These are phyloP conservation scores for Pecoramyces ruminantium DNA, from an alignment of 192 early-diverging fungal species.

Conservation along the genomic window DNA sequence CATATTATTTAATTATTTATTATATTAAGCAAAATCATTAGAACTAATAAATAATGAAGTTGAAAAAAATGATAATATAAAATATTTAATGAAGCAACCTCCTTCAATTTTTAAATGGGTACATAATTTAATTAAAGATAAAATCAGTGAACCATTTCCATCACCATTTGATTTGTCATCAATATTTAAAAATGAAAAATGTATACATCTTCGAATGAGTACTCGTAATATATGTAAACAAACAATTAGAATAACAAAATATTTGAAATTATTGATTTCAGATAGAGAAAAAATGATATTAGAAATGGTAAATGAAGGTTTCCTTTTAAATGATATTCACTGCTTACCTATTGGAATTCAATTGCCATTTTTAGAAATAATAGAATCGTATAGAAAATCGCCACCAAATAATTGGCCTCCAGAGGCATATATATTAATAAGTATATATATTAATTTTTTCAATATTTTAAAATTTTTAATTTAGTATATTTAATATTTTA, in stretches of 20 bases:
- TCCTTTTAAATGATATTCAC: slow-evolving; percentile 17
- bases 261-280: slow-evolving; percentile 7
- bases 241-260: slow-evolving; percentile 6
- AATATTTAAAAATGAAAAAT: slow-evolving; percentile 6
- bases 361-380: slow-evolving; percentile 26
- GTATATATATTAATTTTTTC: slow-evolving; percentile 8
- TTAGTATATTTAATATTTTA: no score
- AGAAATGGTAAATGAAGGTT: slow-evolving; percentile 13
- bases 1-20: background rate
- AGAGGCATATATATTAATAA: slow-evolving; percentile 27
- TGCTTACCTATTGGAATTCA: slow-evolving; percentile 31
- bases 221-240: background rate
- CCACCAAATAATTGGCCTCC: slow-evolving; percentile 19
- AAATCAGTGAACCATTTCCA: background rate
- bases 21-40: background rate
- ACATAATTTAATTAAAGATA: background rate
- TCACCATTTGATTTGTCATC: slow-evolving; percentile 7
- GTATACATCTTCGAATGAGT: background rate
- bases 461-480: no score
- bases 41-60: background rate
- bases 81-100: background rate
- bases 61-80: background rate
- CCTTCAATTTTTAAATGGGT: background rate
- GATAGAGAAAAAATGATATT: slow-evolving; percentile 16
- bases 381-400: slow-evolving; percentile 23